phyloP scores from a whole-genome alignment of 2,329 filamentous ascomycete genomes.

The Gremmenia infestans region DNA sequence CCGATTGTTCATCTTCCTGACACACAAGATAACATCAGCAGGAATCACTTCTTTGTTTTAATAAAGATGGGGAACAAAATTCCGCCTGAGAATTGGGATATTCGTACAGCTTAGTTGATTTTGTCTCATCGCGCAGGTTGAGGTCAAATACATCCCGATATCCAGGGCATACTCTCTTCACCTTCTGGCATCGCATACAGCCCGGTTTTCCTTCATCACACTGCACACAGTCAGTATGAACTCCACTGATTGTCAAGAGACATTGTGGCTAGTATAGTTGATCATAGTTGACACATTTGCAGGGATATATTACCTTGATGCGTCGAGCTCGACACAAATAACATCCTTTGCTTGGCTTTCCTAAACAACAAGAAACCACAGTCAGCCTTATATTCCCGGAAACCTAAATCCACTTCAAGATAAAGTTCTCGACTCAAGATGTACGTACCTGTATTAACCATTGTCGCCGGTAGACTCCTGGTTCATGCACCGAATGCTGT shows the following conservation, averaged over 20 bases:
- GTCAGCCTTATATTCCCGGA: too few relatives aligned
- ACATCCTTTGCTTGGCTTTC: conserved; percentile 43
- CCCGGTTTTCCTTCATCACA: conserved; percentile 62
- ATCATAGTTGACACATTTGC: not conserved
- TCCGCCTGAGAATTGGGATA: conserved; percentile 40
- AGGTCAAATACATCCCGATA: conserved; percentile 58
- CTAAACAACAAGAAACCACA: too few relatives aligned
- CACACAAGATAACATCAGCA: too few relatives aligned
- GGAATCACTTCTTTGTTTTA: too few relatives aligned
- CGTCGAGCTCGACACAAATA: conserved; percentile 67
- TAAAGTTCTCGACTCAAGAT: not conserved
- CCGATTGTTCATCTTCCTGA: not conserved
- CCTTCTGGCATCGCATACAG: conserved; percentile 60
- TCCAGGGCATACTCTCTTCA: conserved; percentile 56
- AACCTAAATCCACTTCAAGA: too few relatives aligned
- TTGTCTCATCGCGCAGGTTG: conserved; percentile 63
- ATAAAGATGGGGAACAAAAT: too few relatives aligned
- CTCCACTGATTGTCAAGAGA: not conserved
- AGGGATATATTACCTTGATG: conserved; percentile 52
- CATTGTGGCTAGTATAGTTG: not conserved
- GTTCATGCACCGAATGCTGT: not conserved
- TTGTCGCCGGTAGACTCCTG: conserved; percentile 24
- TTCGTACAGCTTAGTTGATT: conserved; percentile 58
- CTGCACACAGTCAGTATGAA: conserved; percentile 33
- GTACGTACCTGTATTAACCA: conserved; percentile 61